Base-by-base conservation (phyloP, 345 rosid species). In the Ceriops zippeliana region DNA sequence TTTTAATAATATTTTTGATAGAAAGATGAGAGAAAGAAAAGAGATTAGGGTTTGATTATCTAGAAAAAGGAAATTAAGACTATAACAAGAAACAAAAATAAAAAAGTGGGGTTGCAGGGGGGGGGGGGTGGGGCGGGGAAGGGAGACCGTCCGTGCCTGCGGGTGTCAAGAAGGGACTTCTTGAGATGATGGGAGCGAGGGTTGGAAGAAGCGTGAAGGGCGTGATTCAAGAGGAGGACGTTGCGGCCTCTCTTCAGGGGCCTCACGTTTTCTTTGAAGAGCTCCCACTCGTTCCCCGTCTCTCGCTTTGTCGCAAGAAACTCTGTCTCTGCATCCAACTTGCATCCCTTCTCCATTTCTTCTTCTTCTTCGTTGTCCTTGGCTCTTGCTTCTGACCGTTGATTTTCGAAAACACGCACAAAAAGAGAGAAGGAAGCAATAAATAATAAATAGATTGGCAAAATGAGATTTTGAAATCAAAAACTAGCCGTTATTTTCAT, bases 171-270 rank as follows among this genome's bases (percentile, higher is more conserved):
- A 61, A 91, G 96, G 61, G 79, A 78, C 53, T 83, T 85, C 82
- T 80, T 83, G 71, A 83, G 82, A 52, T 77, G 85, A 64, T 65
- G 60, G 71, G 37, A 34, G 37, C 79, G 64, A 56, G 80, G 51
- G 63, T 89, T 90, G 47, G 96, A 87, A 42, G 49, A 42, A 42
- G 49, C 17, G 73, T 80, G 84, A 69, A 93, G 98, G 61, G 96
- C 80, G 20, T 85, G 71, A 77, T 91, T 93, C 60, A 93, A 82
- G 70, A 86, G 76, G 46, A 74, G 22, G 66, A 93, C 82, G 30
- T 89, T 86, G 62, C 98, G 96, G 24, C 98, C 98, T 70, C 98
- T 78, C 85, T 90, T 90, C 54, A 93, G 69, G 0, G 97, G 97
- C 67, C 93, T 76, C 7, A 93, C 90, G 76, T 93, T 93, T 66